These are phyloP conservation scores for Irpex sp. DNA, from an alignment of 1,284 basidiomycete genomes.

Conservation along the genomic window DNA sequence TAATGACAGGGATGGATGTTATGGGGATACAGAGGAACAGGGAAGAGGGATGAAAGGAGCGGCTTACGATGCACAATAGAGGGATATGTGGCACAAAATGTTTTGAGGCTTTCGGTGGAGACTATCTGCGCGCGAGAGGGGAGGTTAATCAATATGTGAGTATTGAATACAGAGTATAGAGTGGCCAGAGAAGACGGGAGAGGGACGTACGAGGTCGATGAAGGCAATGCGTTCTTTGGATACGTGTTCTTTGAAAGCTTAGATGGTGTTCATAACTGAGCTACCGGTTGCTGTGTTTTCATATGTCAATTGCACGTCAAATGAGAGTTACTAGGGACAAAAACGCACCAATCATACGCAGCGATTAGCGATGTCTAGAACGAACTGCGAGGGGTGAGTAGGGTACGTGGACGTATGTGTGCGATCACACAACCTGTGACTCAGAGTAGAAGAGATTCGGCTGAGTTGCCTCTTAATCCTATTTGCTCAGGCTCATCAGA, in stretches of 20 bases:
- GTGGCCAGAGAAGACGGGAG: neutral
- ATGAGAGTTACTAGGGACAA: too few relatives aligned
- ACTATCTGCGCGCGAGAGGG: constrained; percentile 57
- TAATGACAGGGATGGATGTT: too few relatives aligned
- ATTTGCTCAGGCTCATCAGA: constrained; percentile 1
- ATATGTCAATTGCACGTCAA: too few relatives aligned
- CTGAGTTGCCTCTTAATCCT: constrained; percentile 90
- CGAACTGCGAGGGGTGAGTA: constrained; percentile 55
- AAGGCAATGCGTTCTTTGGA: constrained; percentile 92
- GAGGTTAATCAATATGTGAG: neutral
- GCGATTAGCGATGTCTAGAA: constrained; percentile 87
- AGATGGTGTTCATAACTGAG: constrained; percentile 96
- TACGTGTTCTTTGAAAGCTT: constrained; percentile 90
- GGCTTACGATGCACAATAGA: constrained; percentile 76
- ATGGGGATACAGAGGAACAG: too few relatives aligned
- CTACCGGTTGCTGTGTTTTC: constrained; percentile 96
- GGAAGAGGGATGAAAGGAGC: neutral
- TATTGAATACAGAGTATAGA: too few relatives aligned
- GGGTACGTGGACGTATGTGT: neutral
- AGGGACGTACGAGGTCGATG: constrained; percentile 77
- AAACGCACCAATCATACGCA: too few relatives aligned
- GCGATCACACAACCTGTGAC: constrained; percentile 48
- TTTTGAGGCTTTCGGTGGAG: constrained; percentile 89
- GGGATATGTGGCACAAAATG: constrained; percentile 81
- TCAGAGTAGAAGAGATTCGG: constrained; percentile 92